Conservation (phyloP, 2,329 filamentous ascomycete species). For the Fusarium chlamydosporum region DNA sequence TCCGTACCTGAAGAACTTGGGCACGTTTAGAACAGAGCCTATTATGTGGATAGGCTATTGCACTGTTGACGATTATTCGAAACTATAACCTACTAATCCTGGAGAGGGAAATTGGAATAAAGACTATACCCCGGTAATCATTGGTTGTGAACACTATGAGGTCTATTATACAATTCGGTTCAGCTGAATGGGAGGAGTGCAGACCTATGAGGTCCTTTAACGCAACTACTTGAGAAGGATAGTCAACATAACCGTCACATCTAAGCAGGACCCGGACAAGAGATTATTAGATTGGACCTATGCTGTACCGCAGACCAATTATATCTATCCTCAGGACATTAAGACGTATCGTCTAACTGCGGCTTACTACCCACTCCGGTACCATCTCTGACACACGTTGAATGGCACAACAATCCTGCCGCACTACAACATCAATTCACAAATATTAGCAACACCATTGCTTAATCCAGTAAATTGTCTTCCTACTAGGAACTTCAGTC, state of each 20-base stretch:
- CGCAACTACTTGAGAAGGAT: background rate
- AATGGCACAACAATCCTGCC: background rate
- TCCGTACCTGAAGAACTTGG: background rate
- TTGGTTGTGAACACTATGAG: conserved; percentile 26
- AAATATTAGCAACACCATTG: conserved; percentile 15
- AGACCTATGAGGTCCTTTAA: background rate
- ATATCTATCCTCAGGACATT: accelerated
- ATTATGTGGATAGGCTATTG: conserved; percentile 37
- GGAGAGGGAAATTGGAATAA: background rate
- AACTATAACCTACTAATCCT: accelerated
- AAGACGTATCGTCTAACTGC: accelerated
- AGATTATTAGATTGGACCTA: conserved; percentile 19
- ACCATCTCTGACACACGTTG: accelerated
- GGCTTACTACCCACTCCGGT: conserved; percentile 19
- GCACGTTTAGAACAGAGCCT: conserved; percentile 22
- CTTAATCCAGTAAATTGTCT: conserved; percentile 13
- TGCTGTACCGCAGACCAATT: conserved; percentile 1
- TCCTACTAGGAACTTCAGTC: accelerated
- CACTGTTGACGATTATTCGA: background rate
- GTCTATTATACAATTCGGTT: conserved; percentile 11
- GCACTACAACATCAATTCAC: background rate
- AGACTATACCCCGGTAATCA: background rate
- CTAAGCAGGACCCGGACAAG: background rate
- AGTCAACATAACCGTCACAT: background rate
- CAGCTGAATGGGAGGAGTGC: background rate